Evolutionary conservation across 1,139 yeast genomes (phyloP), one percentile per base, ranked within the genome.

Genomic region (Taphrina deformans): DNA sequence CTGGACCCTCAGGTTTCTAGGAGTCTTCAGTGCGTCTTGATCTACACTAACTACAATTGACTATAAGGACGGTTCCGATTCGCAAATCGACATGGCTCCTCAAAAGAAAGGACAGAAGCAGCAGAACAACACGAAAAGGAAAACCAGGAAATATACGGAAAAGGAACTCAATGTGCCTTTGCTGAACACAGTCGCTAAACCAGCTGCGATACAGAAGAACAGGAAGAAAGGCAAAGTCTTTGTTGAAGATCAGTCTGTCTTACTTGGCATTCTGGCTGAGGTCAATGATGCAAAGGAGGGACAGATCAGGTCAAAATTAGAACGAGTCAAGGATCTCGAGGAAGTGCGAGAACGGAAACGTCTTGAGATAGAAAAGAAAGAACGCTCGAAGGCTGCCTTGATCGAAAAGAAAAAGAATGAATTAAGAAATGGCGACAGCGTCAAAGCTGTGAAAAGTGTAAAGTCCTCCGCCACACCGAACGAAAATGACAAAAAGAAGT

Each of bases 191-290:
- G 60, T 52, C 24, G 65, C 55, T 33, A 53, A 52, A 26, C 65
- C 65, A 18, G 60, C 59, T 10, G 60, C 52, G 16, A 38, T 61
- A 5, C 29, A 38, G 18, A 61, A 61, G 33, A 55, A 46, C 21
- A 51, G 65, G 26, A 61, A 61, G 55, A 61, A 50, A 35, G 65
- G 65, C 46, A 61, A 61, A 52, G 55, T 45, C 23, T 61, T 61
- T 38, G 61, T 45, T 9, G 60, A 52, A 26, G 65, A 61, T 44
- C 58, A 61, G 33, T 29, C 52, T 40, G 44, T 48, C 3, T 24
- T 62, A 41, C 55, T 53, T 1, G 26, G 51, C 5, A 62, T 62
- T 21, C 31, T 62, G 44, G 65, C 65, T 7, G 62, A 62, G 18
- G 65, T 62, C 29, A 62, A 55, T 35, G 62, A 62, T 35, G 53